These are phyloP conservation scores for Aristolochia fimbriata DNA, from an alignment of 164 flowering plant genomes.

Conservation along the genomic window DNA sequence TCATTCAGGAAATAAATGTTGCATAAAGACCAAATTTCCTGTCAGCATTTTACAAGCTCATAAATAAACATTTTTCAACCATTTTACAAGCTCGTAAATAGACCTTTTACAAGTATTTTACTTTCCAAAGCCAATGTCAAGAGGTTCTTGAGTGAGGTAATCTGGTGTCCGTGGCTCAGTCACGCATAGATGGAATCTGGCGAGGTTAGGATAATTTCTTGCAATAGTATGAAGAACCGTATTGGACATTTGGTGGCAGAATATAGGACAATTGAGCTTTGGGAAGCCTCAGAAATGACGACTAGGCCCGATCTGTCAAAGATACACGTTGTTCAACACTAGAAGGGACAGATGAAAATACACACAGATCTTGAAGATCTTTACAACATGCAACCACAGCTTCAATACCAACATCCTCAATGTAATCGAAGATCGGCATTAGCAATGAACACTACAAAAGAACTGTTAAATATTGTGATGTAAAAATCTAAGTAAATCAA, in stretches of 20 bases:
- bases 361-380: constrained; percentile 58
- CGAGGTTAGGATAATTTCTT: constrained; percentile 51
- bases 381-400: constrained; percentile 59
- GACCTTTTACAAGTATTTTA: constrained; percentile 61
- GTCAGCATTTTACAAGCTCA: constrained; percentile 67
- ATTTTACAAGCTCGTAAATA: constrained; percentile 74
- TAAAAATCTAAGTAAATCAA: no score
- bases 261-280: constrained; percentile 71
- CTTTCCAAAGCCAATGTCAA: constrained; percentile 81
- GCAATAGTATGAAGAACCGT: constrained; percentile 64
- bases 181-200: constrained; percentile 83
- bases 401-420: constrained; percentile 70
- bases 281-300: constrained; percentile 71
- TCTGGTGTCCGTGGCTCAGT: constrained; percentile 72
- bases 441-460: background rate
- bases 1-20: no score
- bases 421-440: constrained; percentile 67
- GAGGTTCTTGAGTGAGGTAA: constrained; percentile 58
- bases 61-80: no score
- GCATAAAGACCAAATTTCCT: no score
- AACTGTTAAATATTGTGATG: background rate
- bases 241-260: constrained; percentile 90
- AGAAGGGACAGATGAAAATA: constrained; percentile 75
- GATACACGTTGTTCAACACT: constrained; percentile 39
- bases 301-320: constrained; percentile 78